These are phyloP conservation scores for Kodamaea nitidulidarum DNA, from an alignment of 805 yeast genomes.

Conservation along the genomic window DNA sequence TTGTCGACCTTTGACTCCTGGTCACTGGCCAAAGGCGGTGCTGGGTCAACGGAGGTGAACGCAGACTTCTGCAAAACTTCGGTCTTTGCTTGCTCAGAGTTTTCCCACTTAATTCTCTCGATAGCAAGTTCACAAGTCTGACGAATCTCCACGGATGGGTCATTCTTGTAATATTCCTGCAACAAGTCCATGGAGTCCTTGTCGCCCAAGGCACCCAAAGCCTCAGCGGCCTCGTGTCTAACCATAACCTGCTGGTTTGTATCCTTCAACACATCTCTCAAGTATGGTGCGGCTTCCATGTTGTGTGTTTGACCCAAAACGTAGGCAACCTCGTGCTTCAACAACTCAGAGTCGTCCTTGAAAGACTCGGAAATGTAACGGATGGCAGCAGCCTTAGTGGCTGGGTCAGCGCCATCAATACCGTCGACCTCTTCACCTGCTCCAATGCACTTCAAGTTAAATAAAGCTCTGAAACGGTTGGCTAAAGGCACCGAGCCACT, in stretches of 20 bases:
- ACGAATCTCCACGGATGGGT: conserved; percentile 82
- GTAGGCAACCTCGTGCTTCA: conserved; percentile 97
- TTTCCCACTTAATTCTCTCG: conserved; percentile 91
- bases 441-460: conserved; percentile 84
- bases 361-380: conserved; percentile 85
- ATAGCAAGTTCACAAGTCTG: conserved; percentile 98
- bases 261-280: conserved; percentile 67
- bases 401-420: conserved; percentile 16
- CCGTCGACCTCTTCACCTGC: conserved; percentile 41
- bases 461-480: conserved; percentile 87
- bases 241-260: conserved; percentile 85
- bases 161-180: conserved; percentile 58
- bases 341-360: conserved; percentile 73
- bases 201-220: conserved; percentile 93
- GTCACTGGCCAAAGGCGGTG: conserved; percentile 86
- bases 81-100: conserved; percentile 56
- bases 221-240: conserved; percentile 99
- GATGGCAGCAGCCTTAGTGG: conserved; percentile 54
- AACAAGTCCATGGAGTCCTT: conserved; percentile 63
- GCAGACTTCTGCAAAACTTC: conserved; percentile 74
- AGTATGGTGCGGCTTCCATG: conserved; percentile 66
- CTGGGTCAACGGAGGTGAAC: conserved; percentile 91
- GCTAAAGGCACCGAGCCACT: conserved; percentile 73
- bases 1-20: conserved; percentile 54
- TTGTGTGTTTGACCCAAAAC: conserved; percentile 95